Evolutionary conservation across 2,329 filamentous ascomycete species (phyloP).

Genomic region (Botryotinia convoluta): DNA sequence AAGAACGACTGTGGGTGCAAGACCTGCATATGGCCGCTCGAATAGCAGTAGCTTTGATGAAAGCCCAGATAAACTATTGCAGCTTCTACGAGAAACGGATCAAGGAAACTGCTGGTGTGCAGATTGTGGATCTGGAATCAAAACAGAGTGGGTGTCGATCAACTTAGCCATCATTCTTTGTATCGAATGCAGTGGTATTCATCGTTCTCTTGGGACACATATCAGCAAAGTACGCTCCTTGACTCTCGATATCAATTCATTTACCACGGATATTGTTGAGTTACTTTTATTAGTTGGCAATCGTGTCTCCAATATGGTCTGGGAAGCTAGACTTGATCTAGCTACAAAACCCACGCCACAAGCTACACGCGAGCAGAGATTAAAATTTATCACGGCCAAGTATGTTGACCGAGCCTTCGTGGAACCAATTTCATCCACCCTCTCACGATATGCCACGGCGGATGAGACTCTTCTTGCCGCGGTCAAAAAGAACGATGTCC

Average conservation of each 20-base stretch:
- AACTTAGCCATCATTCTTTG: conserved; percentile 95
- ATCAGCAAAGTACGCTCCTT: conserved; percentile 96
- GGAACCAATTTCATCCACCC: conserved; percentile 69
- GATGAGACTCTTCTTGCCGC: conserved; percentile 89
- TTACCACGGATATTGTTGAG: conserved; percentile 95
- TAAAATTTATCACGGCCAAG: conserved; percentile 94
- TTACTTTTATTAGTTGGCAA: conserved; percentile 89
- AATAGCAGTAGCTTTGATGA: conserved; percentile 74
- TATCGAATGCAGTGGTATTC: conserved; percentile 97
- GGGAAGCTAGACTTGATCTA: conserved; percentile 82
- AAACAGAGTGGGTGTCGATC: conserved; percentile 98
- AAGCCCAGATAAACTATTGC: conserved; percentile 79
- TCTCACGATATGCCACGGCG: conserved; percentile 72
- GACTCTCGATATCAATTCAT: conserved; percentile 92
- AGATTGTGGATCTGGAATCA: conserved; percentile 85
- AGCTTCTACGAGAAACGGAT: conserved; percentile 83
- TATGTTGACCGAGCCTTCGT: conserved; percentile 85
- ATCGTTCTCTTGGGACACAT: conserved; percentile 92
- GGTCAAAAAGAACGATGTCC: conserved; percentile 95
- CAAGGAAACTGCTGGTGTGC: conserved; percentile 92
- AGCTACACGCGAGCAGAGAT: conserved; percentile 81
- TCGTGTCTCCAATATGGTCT: conserved; percentile 91
- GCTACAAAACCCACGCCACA: conserved; percentile 68
- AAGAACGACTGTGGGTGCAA: conserved; percentile 87
- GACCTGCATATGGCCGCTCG: conserved; percentile 68